Evolutionary conservation across 805 yeast genomes (phyloP).

Genomic region (Hanseniaspora jakobsenii): DNA sequence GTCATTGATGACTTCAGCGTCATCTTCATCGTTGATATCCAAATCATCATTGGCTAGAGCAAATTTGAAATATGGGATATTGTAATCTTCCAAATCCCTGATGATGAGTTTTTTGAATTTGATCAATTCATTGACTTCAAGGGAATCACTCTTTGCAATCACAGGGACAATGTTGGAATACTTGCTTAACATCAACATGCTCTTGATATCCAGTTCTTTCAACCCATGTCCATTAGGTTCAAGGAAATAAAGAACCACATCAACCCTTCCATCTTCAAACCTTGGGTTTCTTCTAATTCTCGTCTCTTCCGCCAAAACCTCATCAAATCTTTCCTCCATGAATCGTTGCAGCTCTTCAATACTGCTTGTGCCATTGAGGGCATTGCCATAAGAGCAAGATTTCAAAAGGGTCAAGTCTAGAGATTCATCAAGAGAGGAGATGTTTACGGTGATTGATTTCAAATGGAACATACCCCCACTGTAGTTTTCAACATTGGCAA

Average conservation of each 20-base stretch:
- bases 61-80: constrained; percentile 65
- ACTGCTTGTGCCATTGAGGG: constrained; percentile 58
- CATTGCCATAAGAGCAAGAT: constrained; percentile 73
- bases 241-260: constrained; percentile 58
- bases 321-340: constrained; percentile 65
- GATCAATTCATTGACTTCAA: constrained; percentile 47
- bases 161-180: constrained; percentile 66
- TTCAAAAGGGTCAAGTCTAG: constrained; percentile 53
- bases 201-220: constrained; percentile 56
- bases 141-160: constrained; percentile 58
- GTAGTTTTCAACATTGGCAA: constrained; percentile 16
- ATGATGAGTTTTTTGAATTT: constrained; percentile 49
- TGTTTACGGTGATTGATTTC: constrained; percentile 23
- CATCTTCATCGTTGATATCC: constrained; percentile 21
- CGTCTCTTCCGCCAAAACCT: constrained; percentile 74
- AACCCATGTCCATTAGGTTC: constrained; percentile 71
- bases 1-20: constrained; percentile 56
- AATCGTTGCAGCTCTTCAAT: constrained; percentile 52
- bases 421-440: constrained; percentile 18
- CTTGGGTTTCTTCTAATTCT: constrained; percentile 77
- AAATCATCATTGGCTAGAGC: constrained; percentile 16
- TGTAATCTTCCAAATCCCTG: constrained; percentile 52
- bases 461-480: constrained; percentile 19
- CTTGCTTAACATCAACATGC: constrained; percentile 59
- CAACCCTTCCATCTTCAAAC: constrained; percentile 66